phyloP scores from a whole-genome alignment of 768 basidiomycete genomes.

The Stropharia rugosoannulata region DNA sequence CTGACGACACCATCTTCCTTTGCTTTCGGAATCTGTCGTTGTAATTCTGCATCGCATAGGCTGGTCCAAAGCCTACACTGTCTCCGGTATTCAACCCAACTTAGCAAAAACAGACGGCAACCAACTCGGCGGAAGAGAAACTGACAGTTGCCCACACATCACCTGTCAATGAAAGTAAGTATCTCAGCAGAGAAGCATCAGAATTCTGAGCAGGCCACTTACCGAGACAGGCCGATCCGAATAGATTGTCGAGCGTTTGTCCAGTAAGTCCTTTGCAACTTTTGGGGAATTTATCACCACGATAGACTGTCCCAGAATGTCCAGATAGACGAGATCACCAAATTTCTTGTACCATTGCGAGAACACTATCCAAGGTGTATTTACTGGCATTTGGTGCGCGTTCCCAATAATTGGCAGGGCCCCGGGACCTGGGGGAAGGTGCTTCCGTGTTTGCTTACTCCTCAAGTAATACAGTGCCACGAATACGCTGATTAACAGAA shows the following conservation, averaged over 20 bases:
- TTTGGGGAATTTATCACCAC: constrained; percentile 3
- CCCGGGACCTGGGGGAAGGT: not conserved
- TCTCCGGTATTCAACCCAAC: too few species aligned
- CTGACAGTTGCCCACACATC: not conserved
- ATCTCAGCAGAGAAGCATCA: too few species aligned
- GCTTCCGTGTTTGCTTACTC: not conserved
- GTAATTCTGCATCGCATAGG: constrained; percentile 39
- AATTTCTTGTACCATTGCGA: not conserved
- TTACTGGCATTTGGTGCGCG: not conserved
- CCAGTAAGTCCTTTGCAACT: constrained; percentile 27
- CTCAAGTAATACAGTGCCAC: not conserved
- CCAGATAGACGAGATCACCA: constrained; percentile 24
- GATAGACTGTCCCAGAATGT: constrained; percentile 37
- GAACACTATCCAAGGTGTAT: not conserved
- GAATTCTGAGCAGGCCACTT: not conserved
- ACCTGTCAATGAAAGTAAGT: not conserved
- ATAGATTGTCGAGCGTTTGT: constrained; percentile 42
- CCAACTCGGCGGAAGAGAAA: not conserved
- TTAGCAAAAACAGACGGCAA: too few species aligned
- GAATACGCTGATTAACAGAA: too few species aligned
- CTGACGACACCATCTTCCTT: constrained; percentile 25
- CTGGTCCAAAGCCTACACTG: constrained; percentile 37
- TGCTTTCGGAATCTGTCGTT: constrained; percentile 37
- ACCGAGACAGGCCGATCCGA: constrained; percentile 43
- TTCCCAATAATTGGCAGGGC: not conserved